Evolutionary conservation across 495 filamentous ascomycete species (phyloP), one percentile per base, ranked within the genome.

Genomic region (Penicillium tannophilum): DNA sequence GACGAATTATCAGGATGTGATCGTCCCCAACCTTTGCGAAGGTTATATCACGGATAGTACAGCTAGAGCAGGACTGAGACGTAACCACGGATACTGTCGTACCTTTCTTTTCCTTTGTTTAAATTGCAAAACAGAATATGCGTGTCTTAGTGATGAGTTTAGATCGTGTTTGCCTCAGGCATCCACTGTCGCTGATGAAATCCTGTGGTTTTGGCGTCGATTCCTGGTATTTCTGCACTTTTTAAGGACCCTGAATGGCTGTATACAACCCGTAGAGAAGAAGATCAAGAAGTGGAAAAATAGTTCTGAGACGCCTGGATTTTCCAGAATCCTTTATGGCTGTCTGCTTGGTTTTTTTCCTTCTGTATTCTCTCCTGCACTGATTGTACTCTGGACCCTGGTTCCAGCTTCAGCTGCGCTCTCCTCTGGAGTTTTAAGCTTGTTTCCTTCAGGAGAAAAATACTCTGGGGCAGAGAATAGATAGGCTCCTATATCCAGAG

Each of bases 401-500:
- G 30, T 53, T 66, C 60, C 55, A 59, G 43, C 30, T 58, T 52
- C 56, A 56, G 55, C 58, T 60, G 36, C 54, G 30, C 63, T 47
- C 56, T 54, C 42, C 59, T 51, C 57, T 59, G 56, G 52, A 52
- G 55, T 67, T 72, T 67, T 75, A 66, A 70, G 62, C 62, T 71
- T 49, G 46, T 49, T 66, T 53, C 59, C 44, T 31, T 64, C 63
- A 61, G 65, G 67, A 65, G 65, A 61, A 60, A 54, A 47, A 39
- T 33, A 50, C 52, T 28, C 46, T 59, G 45, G 26, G 66, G 46
- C 54, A 68, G 68, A 71, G 59, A 65, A 70, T 61, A 62, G 65
- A 60, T 52, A 45, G 64, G 66, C 63, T 71, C 67, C 73, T 69
- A 73, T 73, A 72, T 70, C 64, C 72, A 70, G 69, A 76, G 63